phyloP scores from a whole-genome alignment of 192 early-diverging fungal species.

The Entophlyctis luteolus region DNA sequence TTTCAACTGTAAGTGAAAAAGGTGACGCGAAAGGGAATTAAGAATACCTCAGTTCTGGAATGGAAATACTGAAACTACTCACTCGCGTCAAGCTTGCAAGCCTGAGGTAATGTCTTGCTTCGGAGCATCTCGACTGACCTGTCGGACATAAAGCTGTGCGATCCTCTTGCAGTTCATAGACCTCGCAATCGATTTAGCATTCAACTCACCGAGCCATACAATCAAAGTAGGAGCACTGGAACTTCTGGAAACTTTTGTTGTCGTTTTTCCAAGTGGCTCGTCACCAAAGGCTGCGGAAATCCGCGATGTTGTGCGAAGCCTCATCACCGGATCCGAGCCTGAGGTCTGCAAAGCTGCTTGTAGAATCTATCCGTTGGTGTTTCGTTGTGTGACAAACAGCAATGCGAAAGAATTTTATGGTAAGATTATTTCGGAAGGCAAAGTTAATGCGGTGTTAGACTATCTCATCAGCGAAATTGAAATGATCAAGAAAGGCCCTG shows the following conservation, averaged over 20 bases:
- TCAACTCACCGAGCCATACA: slow-evolving; percentile 47
- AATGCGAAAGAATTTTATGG: slow-evolving; percentile 41
- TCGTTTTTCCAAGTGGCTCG: slow-evolving; percentile 55
- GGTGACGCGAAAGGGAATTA: not conserved
- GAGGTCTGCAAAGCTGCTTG: slow-evolving; percentile 38
- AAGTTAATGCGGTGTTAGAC: slow-evolving; percentile 6
- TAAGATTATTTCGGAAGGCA: not conserved
- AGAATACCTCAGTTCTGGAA: slow-evolving; percentile 39
- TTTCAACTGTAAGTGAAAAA: slow-evolving; percentile 46
- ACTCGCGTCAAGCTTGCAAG: slow-evolving; percentile 48
- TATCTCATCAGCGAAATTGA: slow-evolving; percentile 46
- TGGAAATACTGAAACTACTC: slow-evolving; percentile 49
- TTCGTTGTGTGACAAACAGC: slow-evolving; percentile 33
- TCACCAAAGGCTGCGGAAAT: slow-evolving; percentile 42
- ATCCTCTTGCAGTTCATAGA: slow-evolving; percentile 54
- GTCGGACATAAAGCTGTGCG: slow-evolving; percentile 15
- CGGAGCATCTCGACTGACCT: not conserved
- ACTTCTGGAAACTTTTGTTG: slow-evolving; percentile 47
- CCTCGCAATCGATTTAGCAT: slow-evolving; percentile 43
- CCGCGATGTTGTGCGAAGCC: slow-evolving; percentile 42
- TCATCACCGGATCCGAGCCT: slow-evolving; percentile 42
- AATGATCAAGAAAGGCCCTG: slow-evolving; percentile 35
- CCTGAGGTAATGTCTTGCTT: slow-evolving; percentile 20
- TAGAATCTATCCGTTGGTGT: slow-evolving; percentile 51
- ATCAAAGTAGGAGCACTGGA: slow-evolving; percentile 49